Evolutionary conservation across 148 eudicot species (phyloP), one percentile per base, ranked within the genome.

Genomic region (Oxyria digyna): DNA sequence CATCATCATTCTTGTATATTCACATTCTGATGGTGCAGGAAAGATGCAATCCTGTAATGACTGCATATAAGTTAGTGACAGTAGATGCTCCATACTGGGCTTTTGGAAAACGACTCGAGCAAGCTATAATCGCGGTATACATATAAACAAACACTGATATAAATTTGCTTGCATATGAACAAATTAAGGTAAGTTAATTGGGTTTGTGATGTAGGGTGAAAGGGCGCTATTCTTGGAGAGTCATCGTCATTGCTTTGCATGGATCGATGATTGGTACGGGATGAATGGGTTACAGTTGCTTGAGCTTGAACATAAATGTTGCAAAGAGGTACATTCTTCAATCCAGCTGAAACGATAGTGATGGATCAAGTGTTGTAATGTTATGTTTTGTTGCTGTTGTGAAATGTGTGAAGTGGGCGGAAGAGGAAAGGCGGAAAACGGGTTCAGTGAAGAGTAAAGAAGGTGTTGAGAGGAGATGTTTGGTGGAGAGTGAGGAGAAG

Each of bases 31-130:
- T 70, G 63, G 33, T 80, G 6, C 65, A 87, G 91, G 85, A 72
- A 1, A 55, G 59, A 17, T 77, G 83, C 71, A 64, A 69, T 49
- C 91, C 87, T 33, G 85, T 87, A 59, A 81, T 82, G 89, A 87
- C 89, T 12, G 89, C 91, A 13, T 87, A 87, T 83, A 87, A 87
- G 68, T 73, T 87, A 79, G 88, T 87, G 76, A 84, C 82, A 6
- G 73, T 87, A 40, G 87, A 87, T 74, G 89, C 76, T 42, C 91
- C 88, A 9, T 87, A 87, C 66, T 87, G 91, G 91, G 88, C 89
- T 0, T 87, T 82, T 79, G 88, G 91, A 18, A 82, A 77, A 48
- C 74, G 69, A 33, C 74, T 85, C 4, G 91, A 87, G 71, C 88
- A 87, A 76, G 81, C 86, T 41, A 43, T 85, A 71, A 62, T 87